These are phyloP conservation scores for Lepidium sativum DNA, from an alignment of 345 rosid genomes.

Conservation along the genomic window DNA sequence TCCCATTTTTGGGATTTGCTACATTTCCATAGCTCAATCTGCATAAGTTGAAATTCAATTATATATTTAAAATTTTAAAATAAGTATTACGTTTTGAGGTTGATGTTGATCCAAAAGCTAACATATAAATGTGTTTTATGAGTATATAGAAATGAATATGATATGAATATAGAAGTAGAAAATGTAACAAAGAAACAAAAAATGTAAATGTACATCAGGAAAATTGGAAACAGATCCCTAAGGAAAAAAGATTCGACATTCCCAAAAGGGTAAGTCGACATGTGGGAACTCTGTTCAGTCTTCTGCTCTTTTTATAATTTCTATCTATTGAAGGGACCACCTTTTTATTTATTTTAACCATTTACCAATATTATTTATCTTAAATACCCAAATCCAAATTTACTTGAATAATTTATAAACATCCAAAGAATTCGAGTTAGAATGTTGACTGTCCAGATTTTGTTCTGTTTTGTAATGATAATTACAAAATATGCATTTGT, in stretches of 20 bases:
- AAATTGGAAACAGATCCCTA: constrained; percentile 12
- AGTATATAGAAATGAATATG: no score
- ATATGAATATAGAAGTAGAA: no score
- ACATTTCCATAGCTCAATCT: not conserved
- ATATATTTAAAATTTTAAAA: not conserved
- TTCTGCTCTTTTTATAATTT: not conserved
- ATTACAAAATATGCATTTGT: not conserved
- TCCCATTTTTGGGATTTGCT: constrained; percentile 10
- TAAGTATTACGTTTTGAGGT: no score
- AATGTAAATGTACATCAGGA: no score
- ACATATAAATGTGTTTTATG: no score
- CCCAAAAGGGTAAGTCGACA: constrained; percentile 20
- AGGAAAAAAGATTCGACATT: not conserved
- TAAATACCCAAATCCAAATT: not conserved
- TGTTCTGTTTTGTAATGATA: not conserved
- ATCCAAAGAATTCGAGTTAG: not conserved
- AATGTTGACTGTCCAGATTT: not conserved
- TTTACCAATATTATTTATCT: not conserved
- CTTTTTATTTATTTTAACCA: not conserved
- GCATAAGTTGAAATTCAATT: not conserved
- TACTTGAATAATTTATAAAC: not conserved
- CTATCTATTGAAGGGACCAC: constrained; percentile 2
- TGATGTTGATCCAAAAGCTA: no score
- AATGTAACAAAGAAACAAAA: no score
- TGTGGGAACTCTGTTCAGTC: constrained; percentile 14